These are phyloP conservation scores for Penicillium sp. DNA, from an alignment of 2,329 filamentous ascomycete genomes.

Conservation along the genomic window DNA sequence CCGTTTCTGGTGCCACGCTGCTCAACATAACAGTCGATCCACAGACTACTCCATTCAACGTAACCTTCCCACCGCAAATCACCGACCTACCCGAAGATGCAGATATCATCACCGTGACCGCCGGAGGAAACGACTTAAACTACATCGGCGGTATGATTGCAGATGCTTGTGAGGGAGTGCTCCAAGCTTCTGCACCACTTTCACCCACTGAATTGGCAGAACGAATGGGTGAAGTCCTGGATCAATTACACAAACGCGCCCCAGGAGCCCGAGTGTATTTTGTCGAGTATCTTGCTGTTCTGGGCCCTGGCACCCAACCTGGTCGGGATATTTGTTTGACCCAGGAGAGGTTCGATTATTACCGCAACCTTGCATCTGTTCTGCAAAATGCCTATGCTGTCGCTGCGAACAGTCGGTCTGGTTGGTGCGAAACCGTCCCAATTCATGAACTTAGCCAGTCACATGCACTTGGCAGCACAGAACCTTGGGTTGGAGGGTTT, in stretches of 20 bases:
- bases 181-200: neutral
- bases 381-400: slow-evolving; percentile 14
- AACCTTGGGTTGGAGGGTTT: slow-evolving; percentile 17
- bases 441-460: slow-evolving; percentile 15
- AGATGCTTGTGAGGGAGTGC: slow-evolving; percentile 7
- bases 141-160: slow-evolving; percentile 17
- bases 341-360: slow-evolving; percentile 13
- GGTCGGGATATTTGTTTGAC: slow-evolving; percentile 9
- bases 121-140: slow-evolving; percentile 18
- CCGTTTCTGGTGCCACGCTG: slow-evolving; percentile 17
- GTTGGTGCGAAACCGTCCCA: slow-evolving; percentile 18
- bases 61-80: slow-evolving; percentile 14
- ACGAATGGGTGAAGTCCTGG: slow-evolving; percentile 10
- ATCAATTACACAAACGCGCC: slow-evolving; percentile 13
- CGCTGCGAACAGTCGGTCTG: slow-evolving; percentile 5
- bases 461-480: slow-evolving; percentile 14
- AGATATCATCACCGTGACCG: slow-evolving; percentile 18
- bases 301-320: slow-evolving; percentile 14
- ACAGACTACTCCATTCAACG: slow-evolving; percentile 2
- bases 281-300: slow-evolving; percentile 18
- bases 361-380: slow-evolving; percentile 8
- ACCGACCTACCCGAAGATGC: slow-evolving; percentile 11
- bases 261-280: slow-evolving; percentile 14
- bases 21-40: slow-evolving; percentile 17
- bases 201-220: slow-evolving; percentile 6